Conservation (phyloP, 2,329 filamentous ascomycete genomes). For the Neurospora crassa region DNA sequence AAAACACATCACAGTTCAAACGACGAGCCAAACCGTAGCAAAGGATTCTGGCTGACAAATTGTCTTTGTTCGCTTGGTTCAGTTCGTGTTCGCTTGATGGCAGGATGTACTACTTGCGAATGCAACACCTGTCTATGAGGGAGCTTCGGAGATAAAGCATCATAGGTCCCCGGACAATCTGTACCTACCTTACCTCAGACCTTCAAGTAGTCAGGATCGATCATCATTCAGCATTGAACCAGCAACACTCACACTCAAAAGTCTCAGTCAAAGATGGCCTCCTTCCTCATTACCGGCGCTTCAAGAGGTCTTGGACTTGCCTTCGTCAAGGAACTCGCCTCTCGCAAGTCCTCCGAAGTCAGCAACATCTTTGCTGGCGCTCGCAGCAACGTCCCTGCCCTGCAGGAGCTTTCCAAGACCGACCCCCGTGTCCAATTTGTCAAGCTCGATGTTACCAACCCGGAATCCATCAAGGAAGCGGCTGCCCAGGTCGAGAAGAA, state of each 20-base stretch:
- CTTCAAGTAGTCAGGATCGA: not conserved
- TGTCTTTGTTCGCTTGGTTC: no score
- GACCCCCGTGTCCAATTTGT: slow-evolving; percentile 27
- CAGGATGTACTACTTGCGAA: not conserved
- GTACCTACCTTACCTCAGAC: not conserved
- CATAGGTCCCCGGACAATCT: not conserved
- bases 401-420: slow-evolving; percentile 25
- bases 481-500: slow-evolving; percentile 22
- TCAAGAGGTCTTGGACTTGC: slow-evolving; percentile 4
- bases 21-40: no score
- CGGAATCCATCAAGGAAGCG: slow-evolving; percentile 25
- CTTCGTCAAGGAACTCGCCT: slow-evolving; percentile 2
- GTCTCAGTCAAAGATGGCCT: not conserved
- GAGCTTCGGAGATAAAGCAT: not conserved
- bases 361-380: slow-evolving; percentile 31
- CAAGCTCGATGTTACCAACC: slow-evolving; percentile 28
- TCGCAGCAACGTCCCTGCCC: slow-evolving; percentile 24
- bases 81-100: not conserved
- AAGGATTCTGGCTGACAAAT: not conserved
- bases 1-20: not conserved
- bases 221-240: not conserved
- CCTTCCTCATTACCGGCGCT: slow-evolving; percentile 7
- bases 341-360: slow-evolving; percentile 13
- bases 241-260: no score
- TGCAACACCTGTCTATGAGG: no score